A percentile compares a stretch with the other conserved stretches of the same genome.
phyloP scores from a whole-genome alignment of 495 filamentous ascomycete genomes.

The Xylaria castorea region DNA sequence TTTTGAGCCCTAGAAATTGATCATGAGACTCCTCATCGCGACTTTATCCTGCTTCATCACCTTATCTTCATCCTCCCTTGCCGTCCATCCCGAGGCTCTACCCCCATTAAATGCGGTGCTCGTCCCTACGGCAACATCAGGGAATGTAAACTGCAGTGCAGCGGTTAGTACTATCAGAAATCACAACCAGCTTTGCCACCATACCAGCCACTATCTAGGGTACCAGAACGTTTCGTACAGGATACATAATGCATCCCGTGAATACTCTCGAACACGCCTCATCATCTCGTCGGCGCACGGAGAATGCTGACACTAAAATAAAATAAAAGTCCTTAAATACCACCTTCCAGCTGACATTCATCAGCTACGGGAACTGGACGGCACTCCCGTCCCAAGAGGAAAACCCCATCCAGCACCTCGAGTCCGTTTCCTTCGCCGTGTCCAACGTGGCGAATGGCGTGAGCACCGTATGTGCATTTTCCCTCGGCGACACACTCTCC shows the following conservation, averaged over 20 bases:
- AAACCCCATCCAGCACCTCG: constrained; percentile 27
- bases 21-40: background rate
- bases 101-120: background rate
- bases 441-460: constrained; percentile 31
- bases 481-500: constrained; percentile 28
- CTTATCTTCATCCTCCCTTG: background rate
- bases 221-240: too few relatives aligned
- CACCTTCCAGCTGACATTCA: constrained; percentile 28
- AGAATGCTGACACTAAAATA: background rate
- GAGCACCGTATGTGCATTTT: constrained; percentile 34
- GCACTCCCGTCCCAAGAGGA: constrained; percentile 29
- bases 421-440: constrained; percentile 34
- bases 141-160: background rate
- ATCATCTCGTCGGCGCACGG: background rate
- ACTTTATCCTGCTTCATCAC: background rate
- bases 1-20: background rate
- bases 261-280: background rate
- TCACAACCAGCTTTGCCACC: too few relatives aligned
- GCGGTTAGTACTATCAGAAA: background rate
- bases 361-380: constrained; percentile 39
- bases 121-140: background rate
- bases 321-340: constrained; percentile 6
- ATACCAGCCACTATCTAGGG: background rate
- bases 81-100: background rate
- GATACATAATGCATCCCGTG: background rate